These are phyloP conservation scores for Biscutella laevigata DNA, from an alignment of 441 rosid genomes.

Conservation along the genomic window DNA sequence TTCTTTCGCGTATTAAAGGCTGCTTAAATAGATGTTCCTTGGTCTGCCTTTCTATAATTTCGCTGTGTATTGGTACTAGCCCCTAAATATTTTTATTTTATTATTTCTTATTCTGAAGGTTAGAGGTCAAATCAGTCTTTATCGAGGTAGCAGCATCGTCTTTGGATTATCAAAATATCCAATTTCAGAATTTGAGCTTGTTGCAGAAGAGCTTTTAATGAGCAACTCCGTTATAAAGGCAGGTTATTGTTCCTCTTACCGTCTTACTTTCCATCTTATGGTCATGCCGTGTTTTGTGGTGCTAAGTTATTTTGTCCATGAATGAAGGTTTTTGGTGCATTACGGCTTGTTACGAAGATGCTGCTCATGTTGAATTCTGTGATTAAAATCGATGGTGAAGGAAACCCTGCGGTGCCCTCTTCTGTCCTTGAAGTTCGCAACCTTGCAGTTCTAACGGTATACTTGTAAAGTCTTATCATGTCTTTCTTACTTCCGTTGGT, in stretches of 20 bases:
- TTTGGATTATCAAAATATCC: conserved; percentile 90
- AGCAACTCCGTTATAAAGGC: conserved; percentile 95
- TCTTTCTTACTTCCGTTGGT: neutral
- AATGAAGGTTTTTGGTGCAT: conserved; percentile 94
- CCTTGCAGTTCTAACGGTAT: conserved; percentile 91
- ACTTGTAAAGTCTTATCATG: conserved; percentile 17
- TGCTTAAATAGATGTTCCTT: conserved; percentile 4
- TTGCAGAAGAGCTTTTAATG: conserved; percentile 98
- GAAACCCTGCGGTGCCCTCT: conserved; percentile 81
- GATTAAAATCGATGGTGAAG: conserved; percentile 89
- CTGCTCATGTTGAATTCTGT: conserved; percentile 95
- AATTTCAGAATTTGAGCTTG: conserved; percentile 96
- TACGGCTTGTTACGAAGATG: conserved; percentile 88
- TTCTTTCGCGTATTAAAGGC: neutral
- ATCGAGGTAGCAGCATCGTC: conserved; percentile 74
- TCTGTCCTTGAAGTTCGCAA: conserved; percentile 96
- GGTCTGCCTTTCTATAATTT: conserved; percentile 12
- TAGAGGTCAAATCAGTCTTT: conserved; percentile 88
- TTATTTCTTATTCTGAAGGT: conserved; percentile 48
- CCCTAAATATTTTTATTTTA: conserved; percentile 2
- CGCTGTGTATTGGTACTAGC: conserved; percentile 11
- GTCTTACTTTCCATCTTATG: conserved; percentile 17
- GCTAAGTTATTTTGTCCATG: conserved; percentile 5
- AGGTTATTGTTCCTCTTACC: conserved; percentile 25
- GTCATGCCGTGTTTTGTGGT: neutral